Conservation (phyloP, 1,284 basidiomycete species). For the Marasmius tenuissimus region DNA sequence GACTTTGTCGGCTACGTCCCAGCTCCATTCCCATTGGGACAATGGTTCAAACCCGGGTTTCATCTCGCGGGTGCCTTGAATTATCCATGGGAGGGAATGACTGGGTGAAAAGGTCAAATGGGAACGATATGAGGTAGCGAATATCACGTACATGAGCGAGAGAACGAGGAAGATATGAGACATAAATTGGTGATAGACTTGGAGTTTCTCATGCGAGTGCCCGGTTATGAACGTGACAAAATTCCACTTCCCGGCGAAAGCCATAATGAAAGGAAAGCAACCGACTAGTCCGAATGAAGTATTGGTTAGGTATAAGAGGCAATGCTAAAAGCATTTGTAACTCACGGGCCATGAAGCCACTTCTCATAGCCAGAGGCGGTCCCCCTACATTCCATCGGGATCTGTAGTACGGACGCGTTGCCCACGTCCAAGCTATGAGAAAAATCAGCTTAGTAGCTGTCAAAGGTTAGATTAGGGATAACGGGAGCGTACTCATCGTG, state of each 20-base stretch:
- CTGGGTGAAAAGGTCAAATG: not conserved
- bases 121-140: not conserved
- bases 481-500: not conserved
- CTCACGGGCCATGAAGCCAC: constrained; percentile 1
- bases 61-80: not conserved
- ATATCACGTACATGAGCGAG: not conserved
- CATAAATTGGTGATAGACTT: constrained; percentile 4
- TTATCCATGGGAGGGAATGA: not conserved
- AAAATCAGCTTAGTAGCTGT: not conserved
- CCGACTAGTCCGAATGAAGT: not conserved
- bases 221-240: constrained; percentile 2
- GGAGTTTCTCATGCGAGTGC: constrained; percentile 4
- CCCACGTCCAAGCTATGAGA: constrained; percentile 2
- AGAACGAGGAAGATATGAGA: constrained; percentile 1
- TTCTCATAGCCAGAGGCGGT: not conserved
- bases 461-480: not conserved
- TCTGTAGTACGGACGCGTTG: not conserved
- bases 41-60: not conserved
- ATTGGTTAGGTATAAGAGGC: not conserved
- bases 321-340: not conserved
- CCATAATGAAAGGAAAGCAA: constrained; percentile 1
- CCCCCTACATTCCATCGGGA: constrained; percentile 1
- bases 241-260: constrained; percentile 1
- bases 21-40: not conserved
- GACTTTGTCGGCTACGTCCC: not conserved